A percentile compares a stretch with the other conserved stretches of the same genome.
Conservation (phyloP, 805 yeast genomes). For the Saccharomycopsis sp. region DNA sequence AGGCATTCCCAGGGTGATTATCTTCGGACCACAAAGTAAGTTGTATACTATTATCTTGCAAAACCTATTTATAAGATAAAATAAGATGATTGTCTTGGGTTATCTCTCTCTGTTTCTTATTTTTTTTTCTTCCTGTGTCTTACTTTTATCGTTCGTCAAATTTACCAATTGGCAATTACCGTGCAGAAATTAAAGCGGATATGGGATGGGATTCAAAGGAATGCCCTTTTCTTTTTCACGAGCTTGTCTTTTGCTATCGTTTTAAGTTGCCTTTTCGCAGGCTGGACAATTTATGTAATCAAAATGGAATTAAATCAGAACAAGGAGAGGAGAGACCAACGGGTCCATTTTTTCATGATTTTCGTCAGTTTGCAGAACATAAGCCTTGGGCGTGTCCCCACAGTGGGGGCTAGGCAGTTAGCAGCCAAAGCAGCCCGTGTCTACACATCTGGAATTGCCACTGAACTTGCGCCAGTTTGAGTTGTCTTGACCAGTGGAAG, state of each 20-base stretch:
- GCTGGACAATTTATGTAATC: neutral
- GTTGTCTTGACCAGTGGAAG: too few relatives aligned
- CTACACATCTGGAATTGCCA: too few relatives aligned
- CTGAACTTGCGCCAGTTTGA: too few relatives aligned
- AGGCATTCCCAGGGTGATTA: neutral
- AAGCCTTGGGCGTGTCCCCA: too few relatives aligned
- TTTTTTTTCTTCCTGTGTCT: neutral
- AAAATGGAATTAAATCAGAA: too few relatives aligned
- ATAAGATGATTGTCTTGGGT: neutral
- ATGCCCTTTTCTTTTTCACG: too few relatives aligned
- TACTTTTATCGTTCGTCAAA: neutral
- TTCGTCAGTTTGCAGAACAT: too few relatives aligned
- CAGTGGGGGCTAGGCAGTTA: too few relatives aligned
- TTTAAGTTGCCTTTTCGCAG: neutral
- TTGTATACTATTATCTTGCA: neutral
- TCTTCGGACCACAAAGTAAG: neutral
- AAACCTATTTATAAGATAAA: neutral
- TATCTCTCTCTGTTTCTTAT: neutral
- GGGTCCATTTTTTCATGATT: too few relatives aligned
- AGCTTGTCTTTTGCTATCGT: neutral
- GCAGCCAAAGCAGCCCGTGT: too few relatives aligned
- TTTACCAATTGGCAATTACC: neutral
- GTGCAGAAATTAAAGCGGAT: neutral
- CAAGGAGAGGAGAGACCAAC: too few relatives aligned
- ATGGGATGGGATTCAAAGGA: too few relatives aligned